phyloP scores from a whole-genome alignment of 2,329 filamentous ascomycete genomes.

The Cercospora sojina region DNA sequence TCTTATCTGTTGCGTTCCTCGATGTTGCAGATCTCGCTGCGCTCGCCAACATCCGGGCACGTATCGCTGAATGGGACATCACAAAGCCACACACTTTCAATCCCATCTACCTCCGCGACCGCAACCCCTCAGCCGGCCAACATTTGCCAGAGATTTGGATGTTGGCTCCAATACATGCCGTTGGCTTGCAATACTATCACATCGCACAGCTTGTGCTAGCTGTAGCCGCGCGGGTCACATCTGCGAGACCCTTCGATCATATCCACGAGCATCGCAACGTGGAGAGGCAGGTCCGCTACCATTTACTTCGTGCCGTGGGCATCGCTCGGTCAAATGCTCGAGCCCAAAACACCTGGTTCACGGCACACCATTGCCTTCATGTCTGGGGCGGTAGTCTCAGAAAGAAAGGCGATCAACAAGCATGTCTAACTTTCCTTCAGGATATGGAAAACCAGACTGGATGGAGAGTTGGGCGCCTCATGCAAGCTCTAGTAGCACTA shows the following conservation, averaged over 20 bases:
- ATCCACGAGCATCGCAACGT: constrained; percentile 10
- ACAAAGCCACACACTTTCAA: constrained; percentile 6
- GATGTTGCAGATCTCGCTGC: not conserved
- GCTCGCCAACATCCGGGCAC: not conserved
- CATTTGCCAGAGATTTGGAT: constrained; percentile 24
- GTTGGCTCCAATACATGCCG: constrained; percentile 20
- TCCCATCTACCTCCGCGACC: constrained; percentile 4
- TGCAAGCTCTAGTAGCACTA: constrained; percentile 10
- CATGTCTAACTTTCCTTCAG: not conserved
- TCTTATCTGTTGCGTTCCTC: constrained; percentile 14
- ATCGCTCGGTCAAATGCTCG: constrained; percentile 20
- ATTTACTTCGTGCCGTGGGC: constrained; percentile 20
- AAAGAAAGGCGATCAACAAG: constrained; percentile 15
- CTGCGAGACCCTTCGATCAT: constrained; percentile 12
- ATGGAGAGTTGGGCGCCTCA: constrained; percentile 15
- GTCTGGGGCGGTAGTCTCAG: constrained; percentile 21
- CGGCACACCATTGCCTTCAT: constrained; percentile 23
- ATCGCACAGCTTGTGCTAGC: constrained; percentile 23
- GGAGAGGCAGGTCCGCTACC: constrained; percentile 15
- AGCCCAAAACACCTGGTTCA: constrained; percentile 25
- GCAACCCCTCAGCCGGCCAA: constrained; percentile 1
- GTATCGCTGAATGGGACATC: not conserved
- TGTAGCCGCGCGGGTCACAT: not conserved
- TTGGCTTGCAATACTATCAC: constrained; percentile 25
- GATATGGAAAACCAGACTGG: constrained; percentile 4